A percentile compares a stretch with the other conserved stretches of the same genome.
phyloP scores from a whole-genome alignment of 2,329 filamentous ascomycete species.

The Arthrobotrys sinensis region DNA sequence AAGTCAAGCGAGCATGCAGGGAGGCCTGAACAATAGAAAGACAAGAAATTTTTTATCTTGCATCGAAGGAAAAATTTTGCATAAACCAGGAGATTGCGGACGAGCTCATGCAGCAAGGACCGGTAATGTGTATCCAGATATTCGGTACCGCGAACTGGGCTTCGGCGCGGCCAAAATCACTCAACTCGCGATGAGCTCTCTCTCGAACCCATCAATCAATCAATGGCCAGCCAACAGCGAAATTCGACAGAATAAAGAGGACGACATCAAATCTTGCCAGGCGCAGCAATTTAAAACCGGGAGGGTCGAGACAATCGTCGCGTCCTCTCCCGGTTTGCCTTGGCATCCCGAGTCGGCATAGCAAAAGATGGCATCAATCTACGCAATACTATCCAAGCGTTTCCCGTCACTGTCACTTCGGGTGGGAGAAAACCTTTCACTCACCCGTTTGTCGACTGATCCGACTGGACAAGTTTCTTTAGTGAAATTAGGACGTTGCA shows the following conservation, averaged over 20 bases:
- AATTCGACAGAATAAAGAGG: constrained; percentile 15
- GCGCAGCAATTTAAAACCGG: constrained; percentile 38
- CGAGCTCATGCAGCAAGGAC: constrained; percentile 37
- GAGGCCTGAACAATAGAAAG: constrained; percentile 14
- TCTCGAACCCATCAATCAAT: constrained; percentile 12
- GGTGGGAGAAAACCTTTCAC: constrained; percentile 11
- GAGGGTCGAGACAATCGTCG: constrained; percentile 4
- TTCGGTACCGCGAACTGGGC: constrained; percentile 20
- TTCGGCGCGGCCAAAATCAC: constrained; percentile 28
- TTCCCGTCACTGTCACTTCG: constrained; percentile 33
- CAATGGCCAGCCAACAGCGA: constrained; percentile 8
- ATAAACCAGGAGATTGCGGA: constrained; percentile 39
- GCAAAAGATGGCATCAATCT: constrained; percentile 28
- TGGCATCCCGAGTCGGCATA: constrained; percentile 34
- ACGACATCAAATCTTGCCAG: constrained; percentile 38
- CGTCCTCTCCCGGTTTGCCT: constrained; percentile 11
- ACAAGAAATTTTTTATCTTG: constrained; percentile 9
- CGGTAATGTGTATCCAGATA: constrained; percentile 27
- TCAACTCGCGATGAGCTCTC: constrained; percentile 44
- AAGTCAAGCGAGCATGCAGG: constrained; percentile 19
- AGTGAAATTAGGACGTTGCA: constrained; percentile 31
- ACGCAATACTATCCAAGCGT: constrained; percentile 47
- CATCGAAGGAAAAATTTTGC: constrained; percentile 24
- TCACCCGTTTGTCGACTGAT: constrained; percentile 40
- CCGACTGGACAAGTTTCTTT: constrained; percentile 50